Base-by-base conservation (phyloP, 2,329 filamentous ascomycete species). In the Fusarium penzigii region DNA sequence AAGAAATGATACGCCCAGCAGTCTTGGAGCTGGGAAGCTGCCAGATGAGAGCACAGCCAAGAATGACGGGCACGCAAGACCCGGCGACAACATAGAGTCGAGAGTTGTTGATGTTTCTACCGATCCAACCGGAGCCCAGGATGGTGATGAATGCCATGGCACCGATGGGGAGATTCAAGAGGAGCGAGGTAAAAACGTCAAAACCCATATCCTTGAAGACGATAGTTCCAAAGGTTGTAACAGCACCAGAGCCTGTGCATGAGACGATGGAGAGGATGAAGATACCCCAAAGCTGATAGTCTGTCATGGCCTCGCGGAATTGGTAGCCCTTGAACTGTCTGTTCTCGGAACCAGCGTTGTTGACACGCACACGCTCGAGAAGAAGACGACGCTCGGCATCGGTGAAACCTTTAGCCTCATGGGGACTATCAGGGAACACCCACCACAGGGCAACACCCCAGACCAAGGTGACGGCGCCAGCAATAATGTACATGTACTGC, bases 131-230 rank as follows among this genome's bases (percentile, higher is more conserved):
- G 1, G 64, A 68, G 4, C 65, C 60, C 6, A 70, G 59, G 25
- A 70, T 65, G 39, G 59, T 62, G 32, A 68, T 51, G 6, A 69
- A 67, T 1, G 67, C 66, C 44, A 71, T 56, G 2, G 62, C 67
- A 4, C 68, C 66, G 16, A 68, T 68, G 10, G 68, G 68, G 10
- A 69, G 61, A 44, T 70, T 71, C 16, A 71, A 57, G 1, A 70
- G 56, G n/a, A 72, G 64, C 9, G 69, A 66, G 34, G 66, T 53
- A 39, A 69, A 65, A 32, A 59, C 59, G 14, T 63, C 63, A 46
- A 72, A 72, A 1, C 70, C 69, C 63, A 73, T 71, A 20, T 63
- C 63, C 29, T 68, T 67, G 49, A 73, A 63, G 4, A 70, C 66
- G 5, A 71, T 65, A 11, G 68, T 62, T 3, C 66, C 65, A 46